Evolutionary conservation across 768 basidiomycete species (phyloP).

Genomic region (Kwoniella bestiolae): DNA sequence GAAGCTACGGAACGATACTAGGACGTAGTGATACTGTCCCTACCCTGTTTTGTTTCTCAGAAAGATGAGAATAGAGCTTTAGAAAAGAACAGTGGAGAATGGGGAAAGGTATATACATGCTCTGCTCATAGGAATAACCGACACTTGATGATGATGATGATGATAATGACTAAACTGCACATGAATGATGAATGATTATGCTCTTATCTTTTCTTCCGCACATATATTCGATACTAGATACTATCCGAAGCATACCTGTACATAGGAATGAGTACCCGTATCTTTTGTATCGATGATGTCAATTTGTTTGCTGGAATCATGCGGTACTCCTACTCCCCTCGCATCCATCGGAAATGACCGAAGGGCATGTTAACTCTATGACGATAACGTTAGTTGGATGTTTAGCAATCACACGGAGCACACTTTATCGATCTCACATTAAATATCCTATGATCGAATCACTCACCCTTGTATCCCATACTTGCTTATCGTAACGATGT

Average conservation of each 20-base stretch:
- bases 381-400: background rate
- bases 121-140: background rate
- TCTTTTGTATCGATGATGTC: background rate
- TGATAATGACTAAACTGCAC: background rate
- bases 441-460: background rate
- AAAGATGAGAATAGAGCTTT: background rate
- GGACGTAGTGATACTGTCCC: no score
- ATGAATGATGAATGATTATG: background rate
- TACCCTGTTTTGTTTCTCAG: no score
- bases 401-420: background rate
- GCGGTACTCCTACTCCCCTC: background rate
- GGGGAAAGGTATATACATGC: background rate
- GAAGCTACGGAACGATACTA: background rate
- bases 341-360: conserved; percentile 6
- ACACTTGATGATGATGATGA: conserved; percentile 1
- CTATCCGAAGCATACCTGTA: background rate
- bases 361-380: conserved; percentile 1
- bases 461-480: background rate
- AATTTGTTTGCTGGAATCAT: background rate
- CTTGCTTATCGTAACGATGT: background rate
- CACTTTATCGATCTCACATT: conserved; percentile 5
- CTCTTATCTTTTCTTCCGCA: background rate
- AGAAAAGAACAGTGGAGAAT: background rate
- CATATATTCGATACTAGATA: background rate
- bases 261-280: background rate